Percentiles rank a stretch among this genome's conserved stretches.
phyloP scores from a whole-genome alignment of 768 basidiomycete genomes.

The Scleroderma citrinum region DNA sequence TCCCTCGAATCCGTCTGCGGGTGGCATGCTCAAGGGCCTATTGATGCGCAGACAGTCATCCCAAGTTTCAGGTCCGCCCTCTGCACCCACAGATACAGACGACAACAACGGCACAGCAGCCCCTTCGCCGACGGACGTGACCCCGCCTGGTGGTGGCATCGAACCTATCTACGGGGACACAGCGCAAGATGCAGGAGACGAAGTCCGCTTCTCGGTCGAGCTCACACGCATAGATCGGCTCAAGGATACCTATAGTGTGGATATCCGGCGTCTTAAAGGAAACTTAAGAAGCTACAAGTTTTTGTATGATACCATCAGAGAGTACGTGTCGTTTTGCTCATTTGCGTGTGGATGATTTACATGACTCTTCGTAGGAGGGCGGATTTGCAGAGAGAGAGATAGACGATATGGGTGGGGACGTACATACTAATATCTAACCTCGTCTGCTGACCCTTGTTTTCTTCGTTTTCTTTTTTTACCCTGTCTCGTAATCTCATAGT shows the following conservation, averaged over 20 bases:
- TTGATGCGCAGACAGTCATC: conserved; percentile 90
- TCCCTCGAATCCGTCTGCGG: conserved; percentile 67
- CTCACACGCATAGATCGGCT: conserved; percentile 85
- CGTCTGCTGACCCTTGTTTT: not conserved
- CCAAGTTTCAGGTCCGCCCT: conserved; percentile 51
- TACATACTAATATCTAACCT: conserved; percentile 4
- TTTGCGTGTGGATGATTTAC: not conserved
- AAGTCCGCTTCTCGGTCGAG: conserved; percentile 95
- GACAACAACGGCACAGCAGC: conserved; percentile 24
- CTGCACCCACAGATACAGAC: conserved; percentile 52
- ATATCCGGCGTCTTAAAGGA: conserved; percentile 89
- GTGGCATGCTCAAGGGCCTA: conserved; percentile 80
- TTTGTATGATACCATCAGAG: conserved; percentile 80
- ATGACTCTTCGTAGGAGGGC: conserved; percentile 27
- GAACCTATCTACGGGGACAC: conserved; percentile 74
- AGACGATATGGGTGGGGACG: conserved; percentile 25
- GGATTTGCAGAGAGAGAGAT: conserved; percentile 34
- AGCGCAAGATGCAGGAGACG: conserved; percentile 83
- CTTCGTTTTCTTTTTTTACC: not conserved
- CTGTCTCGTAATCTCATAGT: conserved; percentile 1
- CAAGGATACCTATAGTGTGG: conserved; percentile 86
- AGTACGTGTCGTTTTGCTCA: conserved; percentile 47
- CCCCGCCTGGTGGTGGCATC: conserved; percentile 22
- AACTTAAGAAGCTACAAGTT: conserved; percentile 91
- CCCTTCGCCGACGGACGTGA: conserved; percentile 32